These are phyloP conservation scores for Begonia peltatifolia DNA, from an alignment of 306 rosid species.

Conservation along the genomic window DNA sequence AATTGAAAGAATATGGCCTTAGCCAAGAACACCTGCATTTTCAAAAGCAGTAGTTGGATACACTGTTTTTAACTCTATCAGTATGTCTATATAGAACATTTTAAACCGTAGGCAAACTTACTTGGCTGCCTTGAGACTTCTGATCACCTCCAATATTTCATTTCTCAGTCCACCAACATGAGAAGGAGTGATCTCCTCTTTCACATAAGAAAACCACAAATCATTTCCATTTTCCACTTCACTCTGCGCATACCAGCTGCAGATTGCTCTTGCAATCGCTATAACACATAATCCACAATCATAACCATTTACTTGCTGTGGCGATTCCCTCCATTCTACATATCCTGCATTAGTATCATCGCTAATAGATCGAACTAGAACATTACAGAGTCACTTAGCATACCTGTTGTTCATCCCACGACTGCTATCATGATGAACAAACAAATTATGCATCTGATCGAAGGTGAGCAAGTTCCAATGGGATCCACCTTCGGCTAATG, in stretches of 20 bases:
- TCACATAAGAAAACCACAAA: constrained; percentile 46
- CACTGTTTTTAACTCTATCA: too few species aligned
- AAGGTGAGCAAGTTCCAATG: constrained; percentile 89
- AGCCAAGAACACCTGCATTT: too few species aligned
- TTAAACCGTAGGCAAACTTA: background rate
- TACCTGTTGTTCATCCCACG: constrained; percentile 23
- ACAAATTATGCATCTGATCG: constrained; percentile 35
- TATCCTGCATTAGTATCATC: constrained; percentile 22
- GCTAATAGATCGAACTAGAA: constrained; percentile 30
- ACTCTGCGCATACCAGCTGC: constrained; percentile 35
- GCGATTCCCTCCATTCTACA: constrained; percentile 43
- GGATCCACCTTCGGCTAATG: constrained; percentile 56
- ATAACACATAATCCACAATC: constrained; percentile 81
- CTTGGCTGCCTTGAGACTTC: constrained; percentile 45
- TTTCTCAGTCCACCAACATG: constrained; percentile 41
- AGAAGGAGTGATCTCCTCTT: constrained; percentile 45
- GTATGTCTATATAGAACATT: too few species aligned
- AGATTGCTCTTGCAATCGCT: constrained; percentile 53
- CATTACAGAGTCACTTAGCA: constrained; percentile 45
- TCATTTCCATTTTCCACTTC: constrained; percentile 14
- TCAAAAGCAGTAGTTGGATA: too few species aligned
- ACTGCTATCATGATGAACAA: constrained; percentile 70
- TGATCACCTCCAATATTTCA: constrained; percentile 42
- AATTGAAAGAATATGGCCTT: too few species aligned
- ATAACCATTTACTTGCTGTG: constrained; percentile 55